phyloP scores from a whole-genome alignment of 495 filamentous ascomycete species.

The Bacidia gigantensis region DNA sequence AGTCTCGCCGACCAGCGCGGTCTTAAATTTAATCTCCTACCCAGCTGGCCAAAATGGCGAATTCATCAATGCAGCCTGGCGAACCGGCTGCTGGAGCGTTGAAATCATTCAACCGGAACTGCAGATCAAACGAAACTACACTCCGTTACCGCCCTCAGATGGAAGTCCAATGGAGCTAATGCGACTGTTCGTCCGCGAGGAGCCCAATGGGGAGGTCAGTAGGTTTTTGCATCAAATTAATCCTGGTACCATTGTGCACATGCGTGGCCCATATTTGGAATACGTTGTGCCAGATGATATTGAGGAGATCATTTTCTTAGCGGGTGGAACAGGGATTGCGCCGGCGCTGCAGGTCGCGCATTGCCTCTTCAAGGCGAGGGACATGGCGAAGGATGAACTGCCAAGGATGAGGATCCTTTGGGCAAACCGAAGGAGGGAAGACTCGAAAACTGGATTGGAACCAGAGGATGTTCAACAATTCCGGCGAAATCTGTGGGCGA shows the following conservation, averaged over 20 bases:
- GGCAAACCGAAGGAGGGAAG: constrained; percentile 47
- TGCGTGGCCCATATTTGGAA: constrained; percentile 68
- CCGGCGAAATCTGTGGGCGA: constrained; percentile 3
- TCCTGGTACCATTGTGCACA: constrained; percentile 47
- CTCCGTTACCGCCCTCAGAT: constrained; percentile 52
- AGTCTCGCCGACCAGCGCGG: constrained; percentile 60
- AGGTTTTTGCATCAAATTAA: constrained; percentile 52
- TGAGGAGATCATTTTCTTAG: constrained; percentile 61
- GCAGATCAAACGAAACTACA: constrained; percentile 80
- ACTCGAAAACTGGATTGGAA: constrained; percentile 20
- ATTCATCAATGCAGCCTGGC: constrained; percentile 38
- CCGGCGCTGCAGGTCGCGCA: constrained; percentile 71
- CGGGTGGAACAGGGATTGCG: constrained; percentile 87
- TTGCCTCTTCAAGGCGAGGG: constrained; percentile 32
- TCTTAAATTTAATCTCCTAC: constrained; percentile 41
- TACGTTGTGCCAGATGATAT: constrained; percentile 43
- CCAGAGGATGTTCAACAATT: background rate
- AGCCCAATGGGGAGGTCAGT: constrained; percentile 48
- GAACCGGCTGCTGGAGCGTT: constrained; percentile 63
- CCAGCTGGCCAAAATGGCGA: constrained; percentile 26
- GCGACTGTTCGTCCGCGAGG: constrained; percentile 41
- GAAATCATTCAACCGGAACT: constrained; percentile 89
- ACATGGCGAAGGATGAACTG: constrained; percentile 8
- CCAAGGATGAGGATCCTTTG: constrained; percentile 49
- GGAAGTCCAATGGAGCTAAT: constrained; percentile 20